Evolutionary conservation across 208 protist genomes (phyloP), one percentile per base, ranked within the genome.

Genomic region (Leishmania martiniquensis): DNA sequence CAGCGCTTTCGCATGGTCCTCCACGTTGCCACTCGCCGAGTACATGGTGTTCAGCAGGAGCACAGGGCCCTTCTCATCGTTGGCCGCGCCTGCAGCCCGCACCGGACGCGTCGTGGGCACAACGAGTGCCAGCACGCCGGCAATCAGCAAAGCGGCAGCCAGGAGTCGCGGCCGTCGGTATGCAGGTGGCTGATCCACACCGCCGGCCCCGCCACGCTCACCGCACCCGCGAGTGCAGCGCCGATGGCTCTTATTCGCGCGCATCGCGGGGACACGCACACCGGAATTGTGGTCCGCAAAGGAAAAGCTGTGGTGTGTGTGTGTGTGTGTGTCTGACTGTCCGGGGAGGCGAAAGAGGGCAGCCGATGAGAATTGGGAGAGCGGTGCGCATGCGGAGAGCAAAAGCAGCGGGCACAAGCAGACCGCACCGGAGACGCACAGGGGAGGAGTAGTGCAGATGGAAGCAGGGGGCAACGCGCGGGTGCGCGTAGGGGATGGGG

Each of bases 41-140:
- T 83, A 85, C 32, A 82, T 60, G 34, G 81, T 45, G 32, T 80
- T 65, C 39, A 81, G 59, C 9, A 88, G 63, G 45, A 83, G 75
- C 32, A 88, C 81, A 6, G 37, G 37, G 4, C 65, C 71, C 0
- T 37, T 32, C 71, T 51, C 0, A 51, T 22, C 1, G 44, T 7
- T 22, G 25, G 4, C 15, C 5, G 52, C 71, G 65, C 32, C 71
- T 6, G 54, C n/a, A 39, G 71, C 55, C 49, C 54, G 13, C 67
- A 29, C 67, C 44, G 67, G 29, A 49, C 39, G 39, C 63, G 63
- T 42, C 42, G 42, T 49, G 39, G 42, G 12, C 42, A 69, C 63
- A n/a, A 15, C 63, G 25, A 69, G 63, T 54, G 54, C 22, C 51
- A 59, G 44, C 54, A 17, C 42, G 44, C 15, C 34, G 29, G 15